Evolutionary conservation across 805 yeast genomes (phyloP), one percentile per base, ranked within the genome.

Genomic region (Candida montana): DNA sequence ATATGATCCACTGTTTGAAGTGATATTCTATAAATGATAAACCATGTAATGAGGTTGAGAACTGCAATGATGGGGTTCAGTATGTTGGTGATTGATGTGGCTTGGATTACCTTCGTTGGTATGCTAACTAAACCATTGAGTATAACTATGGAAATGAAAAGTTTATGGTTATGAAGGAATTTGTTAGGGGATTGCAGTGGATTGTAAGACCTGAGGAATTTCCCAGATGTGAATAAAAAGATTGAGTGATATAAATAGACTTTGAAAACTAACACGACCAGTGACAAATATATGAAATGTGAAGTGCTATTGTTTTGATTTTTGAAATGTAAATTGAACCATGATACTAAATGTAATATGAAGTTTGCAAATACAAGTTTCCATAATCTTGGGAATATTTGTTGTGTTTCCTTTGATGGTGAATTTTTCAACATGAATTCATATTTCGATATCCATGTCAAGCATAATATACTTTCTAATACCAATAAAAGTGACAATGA

Each of bases 21-120:
- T 7, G 42, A 40, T 3, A 29, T 24, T 35, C 30, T 34, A 26
- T 34, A 40, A 15, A 40, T 26, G 11, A 31, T 26, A 1, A 30
- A 9, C 42, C 42, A 40, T 16, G 31, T 34, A 2, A 29, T 2
- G 5, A 34, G 17, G 17, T 8, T 27, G 7, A 10, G 7, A 33
- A 24, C 5, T 13, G 23, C 5, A 9, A 8, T 3, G 16, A 36
- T 20, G 1, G n/a, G n/a, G 15, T n/a, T 9, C 18, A 15, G 5
- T 6, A 31, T 31, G n/a, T 31, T 17, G 6, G 12, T 4, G 4
- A 31, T 17, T 31, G 12, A 4, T 17, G 20, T 4, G 21, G 5
- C 21, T 4, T n/a, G 3, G 3, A n/a, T 9, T 12, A 12, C 29
- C 16, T 21, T 30, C 21, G 13, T 9, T 21, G 21, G 15, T 7